Evolutionary conservation across 2,329 filamentous ascomycete species (phyloP), one percentile per base, ranked within the genome.

Genomic region (Capronia coronata): DNA sequence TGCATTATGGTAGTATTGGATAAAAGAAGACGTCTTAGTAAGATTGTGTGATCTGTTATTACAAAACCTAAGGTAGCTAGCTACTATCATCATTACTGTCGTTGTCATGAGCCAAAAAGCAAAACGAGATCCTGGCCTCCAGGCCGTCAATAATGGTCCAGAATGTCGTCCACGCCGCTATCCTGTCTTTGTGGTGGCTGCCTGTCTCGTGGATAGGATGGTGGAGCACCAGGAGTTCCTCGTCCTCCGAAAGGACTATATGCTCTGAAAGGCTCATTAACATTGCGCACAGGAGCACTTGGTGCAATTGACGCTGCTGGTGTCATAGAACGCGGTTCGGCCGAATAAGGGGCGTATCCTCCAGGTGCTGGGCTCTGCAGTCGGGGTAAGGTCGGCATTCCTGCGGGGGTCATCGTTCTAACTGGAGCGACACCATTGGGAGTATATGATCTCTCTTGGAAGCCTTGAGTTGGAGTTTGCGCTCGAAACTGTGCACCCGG

Each of bases 111-210:
- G 47, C 30, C 25, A 16, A 42, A n/a, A 34, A 3, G 19, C 34
- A 30, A 43, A 46, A 46, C 42, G 30, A 23, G 25, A 35, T 43
- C 43, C 10, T 10, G 42, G 13, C 43, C 22, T 5, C 14, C 8
- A 19, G n/a, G n/a, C 14, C 29, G 7, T 59, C 52, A 56, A 49
- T 60, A 60, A 49, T 58, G 56, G 39, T 56, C 52, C 43, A 60
- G 49, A 25, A 60, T 60, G 41, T 60, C 54, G 30, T 60, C 52
- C 21, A 57, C 40, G 19, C 46, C 55, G 39, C 55, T 57, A 35
- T 38, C 53, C 45, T 54, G 48, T 48, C 44, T 40, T 34, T 51
- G 48, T 21, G 54, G 54, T 21, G 38, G 45, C 16, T 48, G 29
- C 34, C 41, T 38, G 16, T 46, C 49, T 44, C 45, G 43, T 25